These are phyloP conservation scores for Ustilago crameri DNA, from an alignment of 1,284 basidiomycete species.

Conservation along the genomic window DNA sequence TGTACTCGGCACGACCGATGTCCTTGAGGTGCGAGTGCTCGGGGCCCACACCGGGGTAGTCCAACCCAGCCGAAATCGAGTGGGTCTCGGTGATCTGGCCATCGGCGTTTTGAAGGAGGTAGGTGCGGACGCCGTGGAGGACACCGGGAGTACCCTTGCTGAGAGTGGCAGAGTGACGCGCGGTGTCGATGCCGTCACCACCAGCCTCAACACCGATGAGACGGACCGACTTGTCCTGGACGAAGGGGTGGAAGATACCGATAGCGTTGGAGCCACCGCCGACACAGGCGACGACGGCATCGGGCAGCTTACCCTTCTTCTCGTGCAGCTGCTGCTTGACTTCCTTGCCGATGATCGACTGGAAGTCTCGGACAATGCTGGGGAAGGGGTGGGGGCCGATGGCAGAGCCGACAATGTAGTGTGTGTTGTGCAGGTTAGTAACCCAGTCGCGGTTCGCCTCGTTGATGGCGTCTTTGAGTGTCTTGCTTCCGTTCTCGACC, in stretches of 20 bases:
- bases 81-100: slow-evolving; percentile 98
- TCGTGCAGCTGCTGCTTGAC: slow-evolving; percentile 88
- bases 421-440: slow-evolving; percentile 84
- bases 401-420: slow-evolving; percentile 96
- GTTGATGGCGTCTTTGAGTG: slow-evolving; percentile 83
- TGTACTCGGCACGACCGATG: slow-evolving; percentile 90
- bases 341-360: slow-evolving; percentile 92
- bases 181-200: slow-evolving; percentile 83
- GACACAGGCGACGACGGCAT: slow-evolving; percentile 94
- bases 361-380: slow-evolving; percentile 97
- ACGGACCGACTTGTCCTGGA: slow-evolving; percentile 59
- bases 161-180: slow-evolving; percentile 89
- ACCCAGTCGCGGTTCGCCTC: slow-evolving; percentile 86
- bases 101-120: slow-evolving; percentile 85
- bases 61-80: slow-evolving; percentile 91
- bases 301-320: slow-evolving; percentile 84
- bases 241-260: slow-evolving; percentile 71
- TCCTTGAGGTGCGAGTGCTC: slow-evolving; percentile 98
- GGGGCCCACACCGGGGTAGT: slow-evolving; percentile 82
- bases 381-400: slow-evolving; percentile 99
- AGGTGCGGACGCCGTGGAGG: slow-evolving; percentile 93
- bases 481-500: slow-evolving; percentile 92
- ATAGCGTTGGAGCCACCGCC: slow-evolving; percentile 98
- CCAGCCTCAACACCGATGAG: slow-evolving; percentile 67
- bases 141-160: slow-evolving; percentile 90